Conservation (phyloP, 257 asterid species). For the Ballota nigra region DNA sequence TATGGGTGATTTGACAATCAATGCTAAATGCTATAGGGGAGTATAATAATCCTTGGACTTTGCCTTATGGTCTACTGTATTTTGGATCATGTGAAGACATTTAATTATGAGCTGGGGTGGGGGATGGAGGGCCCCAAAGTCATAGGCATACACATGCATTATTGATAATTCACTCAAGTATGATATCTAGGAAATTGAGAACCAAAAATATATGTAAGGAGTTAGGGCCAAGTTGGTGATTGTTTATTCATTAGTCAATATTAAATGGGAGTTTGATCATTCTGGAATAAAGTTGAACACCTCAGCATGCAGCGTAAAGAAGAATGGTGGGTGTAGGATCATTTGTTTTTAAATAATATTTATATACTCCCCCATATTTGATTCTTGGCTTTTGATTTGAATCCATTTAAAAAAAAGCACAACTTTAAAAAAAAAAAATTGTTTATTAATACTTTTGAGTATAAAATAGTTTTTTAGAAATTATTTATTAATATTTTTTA, state of each 20-base stretch:
- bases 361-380: too few species aligned
- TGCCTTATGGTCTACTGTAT: constrained; percentile 19
- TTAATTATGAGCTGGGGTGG: constrained; percentile 25
- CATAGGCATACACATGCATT: constrained; percentile 48
- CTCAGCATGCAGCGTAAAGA: constrained; percentile 15
- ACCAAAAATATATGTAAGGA: not conserved
- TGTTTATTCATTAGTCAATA: not conserved
- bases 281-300: constrained; percentile 21
- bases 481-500: too few species aligned
- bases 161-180: constrained; percentile 20
- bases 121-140: too few species aligned
- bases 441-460: too few species aligned
- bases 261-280: not conserved
- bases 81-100: constrained; percentile 56
- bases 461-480: too few species aligned
- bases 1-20: constrained; percentile 34
- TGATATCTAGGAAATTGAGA: constrained; percentile 25
- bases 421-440: too few species aligned
- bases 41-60: constrained; percentile 5
- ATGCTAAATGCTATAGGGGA: not conserved
- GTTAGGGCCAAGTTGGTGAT: not conserved
- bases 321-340: not conserved
- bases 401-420: too few species aligned
- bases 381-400: too few species aligned
- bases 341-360: not conserved